phyloP scores from a whole-genome alignment of 257 asterid species.

The Agastache rugosa region DNA sequence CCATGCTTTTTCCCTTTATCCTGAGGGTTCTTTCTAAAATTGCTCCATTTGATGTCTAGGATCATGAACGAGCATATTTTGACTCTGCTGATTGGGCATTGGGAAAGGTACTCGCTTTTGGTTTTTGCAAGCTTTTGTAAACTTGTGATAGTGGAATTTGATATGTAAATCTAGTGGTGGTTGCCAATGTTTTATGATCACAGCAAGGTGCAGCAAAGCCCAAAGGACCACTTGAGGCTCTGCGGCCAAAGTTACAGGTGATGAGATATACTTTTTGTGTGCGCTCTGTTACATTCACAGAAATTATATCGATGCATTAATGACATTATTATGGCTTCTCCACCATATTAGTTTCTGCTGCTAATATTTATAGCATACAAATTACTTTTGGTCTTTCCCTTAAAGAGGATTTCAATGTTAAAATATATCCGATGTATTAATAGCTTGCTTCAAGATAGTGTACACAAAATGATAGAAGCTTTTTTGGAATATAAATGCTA shows the following conservation, averaged over 20 bases:
- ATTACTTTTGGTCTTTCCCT: neutral
- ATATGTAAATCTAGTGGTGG: constrained; percentile 13
- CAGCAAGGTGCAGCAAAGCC: constrained; percentile 98
- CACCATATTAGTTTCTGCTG: constrained; percentile 27
- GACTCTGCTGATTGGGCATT: constrained; percentile 99
- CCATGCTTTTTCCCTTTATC: constrained; percentile 15
- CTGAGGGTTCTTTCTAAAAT: constrained; percentile 24
- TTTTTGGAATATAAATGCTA: neutral
- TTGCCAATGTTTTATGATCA: constrained; percentile 32
- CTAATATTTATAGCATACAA: neutral
- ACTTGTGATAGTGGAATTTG: constrained; percentile 31
- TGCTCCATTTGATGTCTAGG: constrained; percentile 55
- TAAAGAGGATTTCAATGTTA: constrained; percentile 16
- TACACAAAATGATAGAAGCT: neutral
- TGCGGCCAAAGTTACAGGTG: constrained; percentile 98
- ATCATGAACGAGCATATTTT: constrained; percentile 98
- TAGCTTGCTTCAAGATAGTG: constrained; percentile 4
- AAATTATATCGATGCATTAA: neutral
- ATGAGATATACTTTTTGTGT: constrained; percentile 6
- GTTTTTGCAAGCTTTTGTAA: constrained; percentile 23
- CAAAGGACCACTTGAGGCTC: constrained; percentile 98
- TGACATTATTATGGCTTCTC: constrained; percentile 7
- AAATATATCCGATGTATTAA: constrained; percentile 1
- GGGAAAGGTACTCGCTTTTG: constrained; percentile 74
- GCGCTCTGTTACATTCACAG: constrained; percentile 6